Conservation (phyloP, 257 asterid species). For the Capsicum baccatum region DNA sequence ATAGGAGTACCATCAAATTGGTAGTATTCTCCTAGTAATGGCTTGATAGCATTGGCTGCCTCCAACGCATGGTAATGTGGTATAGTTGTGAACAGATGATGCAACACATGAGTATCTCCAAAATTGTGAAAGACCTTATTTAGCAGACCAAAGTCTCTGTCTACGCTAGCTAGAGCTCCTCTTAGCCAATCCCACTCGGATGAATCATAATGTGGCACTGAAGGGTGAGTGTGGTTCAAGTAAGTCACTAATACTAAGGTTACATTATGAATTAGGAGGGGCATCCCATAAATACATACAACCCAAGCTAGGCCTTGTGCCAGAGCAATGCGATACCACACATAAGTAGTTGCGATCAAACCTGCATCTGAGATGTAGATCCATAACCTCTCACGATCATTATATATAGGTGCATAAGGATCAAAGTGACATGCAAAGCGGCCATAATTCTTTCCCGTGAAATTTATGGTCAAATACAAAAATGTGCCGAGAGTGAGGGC, state of each 20-base stretch:
- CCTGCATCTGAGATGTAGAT: too few relatives aligned
- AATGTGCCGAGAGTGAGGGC: too few relatives aligned
- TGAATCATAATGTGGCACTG: constrained; percentile 29
- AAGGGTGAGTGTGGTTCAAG: constrained; percentile 24
- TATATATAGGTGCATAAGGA: too few relatives aligned
- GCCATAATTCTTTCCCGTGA: too few relatives aligned
- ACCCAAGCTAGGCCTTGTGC: neutral
- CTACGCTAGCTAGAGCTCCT: constrained; percentile 30
- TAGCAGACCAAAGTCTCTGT: constrained; percentile 31
- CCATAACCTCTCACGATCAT: too few relatives aligned
- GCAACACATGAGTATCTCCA: constrained; percentile 28
- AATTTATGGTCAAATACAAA: too few relatives aligned
- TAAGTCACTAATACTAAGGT: neutral
- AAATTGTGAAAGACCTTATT: constrained; percentile 23
- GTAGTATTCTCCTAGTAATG: constrained; percentile 25
- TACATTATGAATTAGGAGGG: neutral
- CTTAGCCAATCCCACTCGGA: constrained; percentile 31
- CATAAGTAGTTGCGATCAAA: too few relatives aligned
- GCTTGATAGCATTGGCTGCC: constrained; percentile 20
- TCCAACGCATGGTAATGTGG: constrained; percentile 33
- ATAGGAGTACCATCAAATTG: constrained; percentile 31
- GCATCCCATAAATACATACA: neutral
- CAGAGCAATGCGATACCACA: too few relatives aligned
- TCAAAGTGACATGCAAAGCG: too few relatives aligned
- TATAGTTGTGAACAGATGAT: constrained; percentile 25